Base-by-base conservation (phyloP, 2,329 filamentous ascomycete genomes). In the Botrytis pseudocinerea region DNA sequence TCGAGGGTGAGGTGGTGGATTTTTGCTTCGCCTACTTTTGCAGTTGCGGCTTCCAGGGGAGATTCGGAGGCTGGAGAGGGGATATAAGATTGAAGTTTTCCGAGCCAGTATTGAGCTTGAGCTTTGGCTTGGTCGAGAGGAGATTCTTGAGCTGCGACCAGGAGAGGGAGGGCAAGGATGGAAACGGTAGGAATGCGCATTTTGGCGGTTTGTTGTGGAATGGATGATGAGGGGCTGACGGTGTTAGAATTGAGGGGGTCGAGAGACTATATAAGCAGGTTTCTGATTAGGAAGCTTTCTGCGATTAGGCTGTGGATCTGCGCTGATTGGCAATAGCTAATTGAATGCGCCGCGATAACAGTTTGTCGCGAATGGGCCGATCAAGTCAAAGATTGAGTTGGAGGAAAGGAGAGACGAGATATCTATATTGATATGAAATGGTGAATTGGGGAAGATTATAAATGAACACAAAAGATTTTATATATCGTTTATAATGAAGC, bases 101-200 rank as follows among this genome's bases (percentile, higher is more conserved):
- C 88, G 75, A 92, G 83, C 78, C 93, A 85, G 81, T 87, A 86
- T 78, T 90, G 87, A 82, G 90, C 88, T 80, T 90, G 88, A 51
- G 88, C 89, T 82, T 88, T 86, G 82, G 89, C 89, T 81, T 90
- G 85, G 69, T 85, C 85, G 73, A 84, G 69, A 83, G 84, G 76
- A 83, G 84, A 75, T 85, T 85, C 85, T 74, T 89, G 86, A 40
- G 85, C 85, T 48, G 83, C 83, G 66, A 84, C 85, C 76, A 91
- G 83, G 25, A 88, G 82, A 77, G 89, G 88, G 80, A 91, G 83
- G 65, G 86, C 85, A 79, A 89, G 82, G 70, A 87, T 79, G 71
- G 86, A 77, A 76, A 85, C 81, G 73, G 82, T 79, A 73, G 87
- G 86, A 83, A 91, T 86, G 80, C 87, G 89, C 89, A 91, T 91